phyloP scores from a whole-genome alignment of 306 rosid species.

The Begonia peltatifolia region DNA sequence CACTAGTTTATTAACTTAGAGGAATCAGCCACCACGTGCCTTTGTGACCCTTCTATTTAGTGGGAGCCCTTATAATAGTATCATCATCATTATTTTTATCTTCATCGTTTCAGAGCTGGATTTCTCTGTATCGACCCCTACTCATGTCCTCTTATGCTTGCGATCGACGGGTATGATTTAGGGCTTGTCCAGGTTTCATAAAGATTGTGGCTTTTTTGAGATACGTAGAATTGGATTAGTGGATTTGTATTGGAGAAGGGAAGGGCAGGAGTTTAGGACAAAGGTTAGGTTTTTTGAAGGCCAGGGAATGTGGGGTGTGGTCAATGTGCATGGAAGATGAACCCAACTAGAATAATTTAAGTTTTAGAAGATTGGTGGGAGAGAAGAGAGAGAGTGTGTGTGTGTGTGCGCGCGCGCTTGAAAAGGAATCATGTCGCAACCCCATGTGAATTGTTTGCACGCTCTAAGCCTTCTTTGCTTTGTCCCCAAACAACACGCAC shows the following conservation, averaged over 20 bases:
- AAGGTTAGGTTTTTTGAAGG: too few species aligned
- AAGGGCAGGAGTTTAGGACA: neutral
- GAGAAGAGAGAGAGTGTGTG: conserved; percentile 16
- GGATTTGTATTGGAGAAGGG: neutral
- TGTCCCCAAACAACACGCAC: conserved; percentile 62
- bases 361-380: conserved; percentile 12
- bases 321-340: neutral
- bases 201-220: too few species aligned
- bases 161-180: too few species aligned
- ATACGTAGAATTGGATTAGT: neutral
- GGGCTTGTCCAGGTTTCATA: too few species aligned
- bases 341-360: conserved; percentile 6
- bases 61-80: conserved; percentile 16
- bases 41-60: conserved; percentile 31
- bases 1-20: conserved; percentile 17
- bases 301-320: too few species aligned
- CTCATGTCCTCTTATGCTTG: neutral
- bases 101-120: neutral
- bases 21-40: conserved; percentile 82
- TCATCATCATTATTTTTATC: neutral
- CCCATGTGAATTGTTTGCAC: conserved; percentile 58
- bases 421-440: conserved; percentile 27
- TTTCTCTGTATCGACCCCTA: neutral
- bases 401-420: conserved; percentile 12
- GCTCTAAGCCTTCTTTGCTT: conserved; percentile 45